phyloP scores from a whole-genome alignment of 352 stramenopile species.

The Globisporangium okanoganense region DNA sequence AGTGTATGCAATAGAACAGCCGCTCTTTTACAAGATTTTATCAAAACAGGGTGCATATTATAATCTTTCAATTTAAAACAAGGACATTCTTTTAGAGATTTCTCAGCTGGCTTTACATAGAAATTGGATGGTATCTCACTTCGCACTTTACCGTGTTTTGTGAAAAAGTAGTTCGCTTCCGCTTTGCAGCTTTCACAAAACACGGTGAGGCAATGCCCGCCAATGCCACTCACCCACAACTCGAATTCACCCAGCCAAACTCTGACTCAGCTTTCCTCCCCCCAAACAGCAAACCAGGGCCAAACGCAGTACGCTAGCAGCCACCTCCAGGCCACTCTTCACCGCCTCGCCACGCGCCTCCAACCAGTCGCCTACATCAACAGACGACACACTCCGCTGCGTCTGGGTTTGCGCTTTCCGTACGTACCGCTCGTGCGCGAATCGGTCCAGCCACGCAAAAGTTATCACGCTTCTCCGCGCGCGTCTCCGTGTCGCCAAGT shows the following conservation, averaged over 20 bases:
- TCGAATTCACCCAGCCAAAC: not conserved
- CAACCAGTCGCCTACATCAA: not conserved
- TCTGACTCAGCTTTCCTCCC: not conserved
- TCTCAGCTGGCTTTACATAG: not conserved
- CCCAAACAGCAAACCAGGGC: not conserved
- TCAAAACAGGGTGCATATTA: not conserved
- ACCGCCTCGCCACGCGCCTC: not conserved
- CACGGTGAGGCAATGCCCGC: too few species aligned
- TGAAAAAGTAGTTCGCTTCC: not conserved
- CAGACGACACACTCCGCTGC: not conserved
- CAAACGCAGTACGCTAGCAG: not conserved
- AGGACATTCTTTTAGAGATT: not conserved
- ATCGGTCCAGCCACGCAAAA: not conserved
- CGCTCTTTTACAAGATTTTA: not conserved
- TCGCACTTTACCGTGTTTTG: not conserved
- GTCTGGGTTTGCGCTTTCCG: not conserved
- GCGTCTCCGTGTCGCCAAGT: constrained; percentile 3
- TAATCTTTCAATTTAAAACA: not conserved
- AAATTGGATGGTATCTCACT: not conserved
- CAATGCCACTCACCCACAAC: not conserved
- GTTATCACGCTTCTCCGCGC: not conserved
- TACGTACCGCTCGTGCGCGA: not conserved
- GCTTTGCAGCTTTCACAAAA: too few species aligned
- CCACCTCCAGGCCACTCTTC: not conserved
- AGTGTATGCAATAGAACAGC: not conserved